Evolutionary conservation across 306 rosid species (phyloP), one percentile per base, ranked within the genome.

Genomic region (Dryas octopetala): DNA sequence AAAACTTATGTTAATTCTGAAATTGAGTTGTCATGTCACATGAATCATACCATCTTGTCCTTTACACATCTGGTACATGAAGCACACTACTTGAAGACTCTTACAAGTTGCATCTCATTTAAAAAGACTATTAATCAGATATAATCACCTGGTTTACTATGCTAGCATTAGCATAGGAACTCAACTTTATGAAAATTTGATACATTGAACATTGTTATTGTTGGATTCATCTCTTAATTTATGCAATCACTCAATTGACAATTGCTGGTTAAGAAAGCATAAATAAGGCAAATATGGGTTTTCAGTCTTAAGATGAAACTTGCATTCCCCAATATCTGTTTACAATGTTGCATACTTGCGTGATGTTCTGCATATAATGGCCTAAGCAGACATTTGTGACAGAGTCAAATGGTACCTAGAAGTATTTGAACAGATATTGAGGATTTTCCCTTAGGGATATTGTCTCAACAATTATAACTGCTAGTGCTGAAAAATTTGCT

Each of bases 401-500:
- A 28, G 32, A n/a, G 26, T 60, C 68, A 16, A 73, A 60, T 59
- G 28, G 41, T 17, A 23, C 16, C 17, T 14, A 47, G 38, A 49
- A 59, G 58, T 73, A 28, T 45, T 59, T 46, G 68, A 73, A 60
- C 59, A 73, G n/a, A 60, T 73, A 59, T 59, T 16, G 47, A 61
- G 28, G 28, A 46, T 59, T 26, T 62, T 60, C 48, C 68, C 76
- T 46, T 73, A 32, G 57, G 47, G 55, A 61, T 71, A 66, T 19
- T 19, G 26, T 41, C 58, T 72, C 32, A 59, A 14, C 68, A 14
- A 6, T 40, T n/a, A 3, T 38, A 58, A 23, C 43, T 72, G 17
- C 64, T 13, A 57, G 53, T 44, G 49, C 52, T 55, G 19, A 71
- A 57, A 17, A 13, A 13, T 12, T 43, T 43, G 58, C 59, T 19